Percentiles rank a stretch among this genome's conserved stretches.
phyloP scores from a whole-genome alignment of 2,329 filamentous ascomycete genomes.

The Raffaelea deltoideospora region DNA sequence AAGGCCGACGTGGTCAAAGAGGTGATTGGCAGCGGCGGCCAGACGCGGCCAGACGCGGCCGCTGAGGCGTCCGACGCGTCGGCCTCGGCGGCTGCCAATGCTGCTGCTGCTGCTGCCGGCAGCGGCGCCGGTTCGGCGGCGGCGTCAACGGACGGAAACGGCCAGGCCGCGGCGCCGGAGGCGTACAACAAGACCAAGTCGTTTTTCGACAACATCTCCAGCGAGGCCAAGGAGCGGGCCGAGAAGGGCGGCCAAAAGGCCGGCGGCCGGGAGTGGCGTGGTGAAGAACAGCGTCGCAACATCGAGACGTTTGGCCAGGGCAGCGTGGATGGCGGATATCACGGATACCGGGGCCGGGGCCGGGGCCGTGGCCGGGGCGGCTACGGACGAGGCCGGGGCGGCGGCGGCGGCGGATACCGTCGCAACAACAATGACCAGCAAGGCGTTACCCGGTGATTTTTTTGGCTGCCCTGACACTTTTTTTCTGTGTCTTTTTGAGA shows the following conservation, averaged over 20 bases:
- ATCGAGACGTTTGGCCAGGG: constrained; percentile 97
- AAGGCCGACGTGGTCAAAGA: constrained; percentile 78
- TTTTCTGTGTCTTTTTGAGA: neutral
- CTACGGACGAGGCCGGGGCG: constrained; percentile 19
- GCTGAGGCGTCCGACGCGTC: constrained; percentile 13
- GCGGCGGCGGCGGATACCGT: constrained; percentile 13
- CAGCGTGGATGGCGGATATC: constrained; percentile 70
- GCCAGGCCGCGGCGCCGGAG: constrained; percentile 22
- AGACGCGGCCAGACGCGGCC: constrained; percentile 13
- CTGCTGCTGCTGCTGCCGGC: too few species aligned
- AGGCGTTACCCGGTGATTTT: constrained; percentile 1
- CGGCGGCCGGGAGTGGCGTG: constrained; percentile 78
- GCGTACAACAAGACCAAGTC: constrained; percentile 79
- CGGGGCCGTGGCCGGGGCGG: constrained; percentile 52
- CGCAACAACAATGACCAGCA: constrained; percentile 6
- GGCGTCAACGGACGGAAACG: too few species aligned
- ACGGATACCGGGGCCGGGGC: constrained; percentile 64
- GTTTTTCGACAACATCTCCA: constrained; percentile 98
- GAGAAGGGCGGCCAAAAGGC: constrained; percentile 52
- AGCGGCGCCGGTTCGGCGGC: too few species aligned
- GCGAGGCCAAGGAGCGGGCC: constrained; percentile 77
- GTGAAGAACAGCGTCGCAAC: constrained; percentile 87
- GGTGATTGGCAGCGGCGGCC: constrained; percentile 45
- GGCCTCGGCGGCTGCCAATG: constrained; percentile 3
- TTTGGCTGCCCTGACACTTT: neutral